These are phyloP conservation scores for Bryopsis sp. DNA, from an alignment of 139 green algal species.

Conservation along the genomic window DNA sequence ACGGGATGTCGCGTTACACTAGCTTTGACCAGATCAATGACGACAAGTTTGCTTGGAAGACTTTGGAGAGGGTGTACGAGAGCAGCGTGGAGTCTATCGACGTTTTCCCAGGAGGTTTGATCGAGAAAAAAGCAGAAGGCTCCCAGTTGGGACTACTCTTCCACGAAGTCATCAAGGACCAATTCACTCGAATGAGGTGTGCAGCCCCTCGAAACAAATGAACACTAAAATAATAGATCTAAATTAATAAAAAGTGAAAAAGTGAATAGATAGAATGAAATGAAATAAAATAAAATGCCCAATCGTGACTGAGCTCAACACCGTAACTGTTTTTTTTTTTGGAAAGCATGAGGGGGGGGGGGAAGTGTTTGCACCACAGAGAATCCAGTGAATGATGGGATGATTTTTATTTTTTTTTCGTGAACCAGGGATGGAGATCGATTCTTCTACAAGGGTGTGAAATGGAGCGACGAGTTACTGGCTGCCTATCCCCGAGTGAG, in stretches of 20 bases:
- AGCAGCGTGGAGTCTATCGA: neutral
- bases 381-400: too few relatives aligned
- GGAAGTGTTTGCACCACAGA: too few relatives aligned
- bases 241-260: too few relatives aligned
- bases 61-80: constrained; percentile 5
- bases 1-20: neutral
- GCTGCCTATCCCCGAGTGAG: neutral
- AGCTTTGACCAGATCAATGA: neutral
- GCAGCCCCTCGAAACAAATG: too few relatives aligned
- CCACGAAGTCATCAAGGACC: constrained; percentile 5
- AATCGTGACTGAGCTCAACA: too few relatives aligned
- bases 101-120: constrained; percentile 4
- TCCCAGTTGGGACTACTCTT: constrained; percentile 12
- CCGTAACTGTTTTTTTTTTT: too few relatives aligned
- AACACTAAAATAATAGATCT: too few relatives aligned
- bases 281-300: too few relatives aligned
- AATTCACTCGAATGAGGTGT: constrained; percentile 14
- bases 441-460: constrained; percentile 18
- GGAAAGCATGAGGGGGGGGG: too few relatives aligned
- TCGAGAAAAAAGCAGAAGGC: neutral
- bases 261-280: too few relatives aligned
- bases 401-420: neutral
- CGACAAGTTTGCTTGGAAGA: neutral
- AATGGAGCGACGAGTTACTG: neutral
- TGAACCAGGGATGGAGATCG: constrained; percentile 13